Conservation (phyloP, 2,329 filamentous ascomycete genomes). For the Neofusicoccum sp. region DNA sequence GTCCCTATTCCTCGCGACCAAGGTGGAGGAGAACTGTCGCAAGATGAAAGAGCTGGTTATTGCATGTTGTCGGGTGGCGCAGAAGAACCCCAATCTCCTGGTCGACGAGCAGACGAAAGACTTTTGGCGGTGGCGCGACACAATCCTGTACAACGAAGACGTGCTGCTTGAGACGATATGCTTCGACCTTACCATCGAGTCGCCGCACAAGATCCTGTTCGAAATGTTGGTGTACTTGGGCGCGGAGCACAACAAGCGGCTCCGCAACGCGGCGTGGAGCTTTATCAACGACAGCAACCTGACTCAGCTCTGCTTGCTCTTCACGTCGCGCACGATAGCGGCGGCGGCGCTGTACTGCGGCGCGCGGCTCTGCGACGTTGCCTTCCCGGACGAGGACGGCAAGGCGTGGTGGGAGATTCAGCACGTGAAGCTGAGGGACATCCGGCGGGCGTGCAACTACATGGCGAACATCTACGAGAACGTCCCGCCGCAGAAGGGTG, state of each 20-base stretch:
- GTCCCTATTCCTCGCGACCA: slow-evolving; percentile 88
- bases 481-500: slow-evolving; percentile 37
- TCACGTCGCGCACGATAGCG: slow-evolving; percentile 76
- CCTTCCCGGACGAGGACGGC: slow-evolving; percentile 70
- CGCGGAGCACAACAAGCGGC: slow-evolving; percentile 73
- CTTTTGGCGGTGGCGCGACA: slow-evolving; percentile 97
- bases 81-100: slow-evolving; percentile 85
- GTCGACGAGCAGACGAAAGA: slow-evolving; percentile 98
- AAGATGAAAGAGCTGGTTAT: slow-evolving; percentile 95
- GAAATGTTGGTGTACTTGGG: slow-evolving; percentile 72
- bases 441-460: slow-evolving; percentile 70
- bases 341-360: slow-evolving; percentile 85
- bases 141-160: slow-evolving; percentile 88
- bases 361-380: slow-evolving; percentile 68
- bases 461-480: slow-evolving; percentile 60
- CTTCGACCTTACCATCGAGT: slow-evolving; percentile 88
- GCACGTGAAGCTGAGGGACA: slow-evolving; percentile 67
- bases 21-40: slow-evolving; percentile 93
- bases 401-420: slow-evolving; percentile 85
- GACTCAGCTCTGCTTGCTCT: slow-evolving; percentile 79
- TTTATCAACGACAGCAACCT: slow-evolving; percentile 90
- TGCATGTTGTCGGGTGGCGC: slow-evolving; percentile 87
- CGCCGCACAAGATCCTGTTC: slow-evolving; percentile 82
- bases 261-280: slow-evolving; percentile 86
- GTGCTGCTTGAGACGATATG: slow-evolving; percentile 86